Percentiles rank a stretch among this genome's conserved stretches.
Conservation (phyloP, 176 grass and related monocot genomes). For the Oryza glaberrima region DNA sequence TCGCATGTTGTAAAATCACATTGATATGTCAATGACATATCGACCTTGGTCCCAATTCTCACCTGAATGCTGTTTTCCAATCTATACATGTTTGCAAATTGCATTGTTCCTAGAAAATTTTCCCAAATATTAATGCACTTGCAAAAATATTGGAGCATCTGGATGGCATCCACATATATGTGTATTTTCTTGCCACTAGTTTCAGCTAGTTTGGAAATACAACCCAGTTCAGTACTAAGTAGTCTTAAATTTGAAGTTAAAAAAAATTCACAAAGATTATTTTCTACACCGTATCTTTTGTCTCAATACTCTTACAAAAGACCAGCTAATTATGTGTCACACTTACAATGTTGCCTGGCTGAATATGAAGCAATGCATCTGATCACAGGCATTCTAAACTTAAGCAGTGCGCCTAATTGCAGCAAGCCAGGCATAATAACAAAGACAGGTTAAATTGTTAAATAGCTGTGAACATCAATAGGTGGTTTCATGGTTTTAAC, state of each 20-base stretch:
- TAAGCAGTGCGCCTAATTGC: slow-evolving; percentile 12
- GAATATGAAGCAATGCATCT: not conserved
- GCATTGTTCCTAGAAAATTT: not conserved
- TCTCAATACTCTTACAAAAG: not conserved
- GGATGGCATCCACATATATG: not conserved
- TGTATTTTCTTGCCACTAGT: not conserved
- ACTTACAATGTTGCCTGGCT: not conserved
- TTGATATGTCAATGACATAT: not conserved
- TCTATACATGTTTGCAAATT: not conserved
- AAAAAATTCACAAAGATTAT: slow-evolving; percentile 26
- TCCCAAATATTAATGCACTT: not conserved
- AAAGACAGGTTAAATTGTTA: not conserved
- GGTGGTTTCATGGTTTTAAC: slow-evolving; percentile 9
- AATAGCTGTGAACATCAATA: slow-evolving; percentile 18
- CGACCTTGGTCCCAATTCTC: not conserved
- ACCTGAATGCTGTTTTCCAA: not conserved
- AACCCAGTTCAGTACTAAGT: not conserved
- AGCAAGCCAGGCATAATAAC: slow-evolving; percentile 5
- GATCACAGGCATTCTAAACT: not conserved
- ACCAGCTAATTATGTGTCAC: not conserved
- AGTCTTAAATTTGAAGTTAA: slow-evolving; percentile 10
- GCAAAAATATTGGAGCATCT: not conserved
- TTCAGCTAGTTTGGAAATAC: slow-evolving; percentile 11
- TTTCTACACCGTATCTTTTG: not conserved
- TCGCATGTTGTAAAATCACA: not conserved